Evolutionary conservation across 768 basidiomycete genomes (phyloP).

Genomic region (Clavaria fumosa): DNA sequence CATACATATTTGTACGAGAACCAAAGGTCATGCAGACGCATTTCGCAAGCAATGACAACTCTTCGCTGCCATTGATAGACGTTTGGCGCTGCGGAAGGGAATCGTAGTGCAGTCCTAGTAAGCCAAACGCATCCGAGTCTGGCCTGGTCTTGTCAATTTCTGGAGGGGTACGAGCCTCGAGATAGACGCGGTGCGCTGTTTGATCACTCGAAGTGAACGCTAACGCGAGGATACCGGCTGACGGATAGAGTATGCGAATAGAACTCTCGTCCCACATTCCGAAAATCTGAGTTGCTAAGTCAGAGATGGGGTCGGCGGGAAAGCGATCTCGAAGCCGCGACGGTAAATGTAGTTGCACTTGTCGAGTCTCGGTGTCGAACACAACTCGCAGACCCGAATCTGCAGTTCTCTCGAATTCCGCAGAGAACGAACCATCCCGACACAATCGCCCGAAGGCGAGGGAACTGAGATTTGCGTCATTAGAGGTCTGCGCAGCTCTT

Average conservation of each 20-base stretch:
- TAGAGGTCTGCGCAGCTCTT: conserved; percentile 12
- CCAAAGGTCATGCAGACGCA: conserved; percentile 18
- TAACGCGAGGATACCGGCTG: conserved; percentile 11
- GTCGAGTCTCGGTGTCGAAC: conserved; percentile 15
- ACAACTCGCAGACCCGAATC: conserved; percentile 19
- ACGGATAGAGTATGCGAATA: conserved; percentile 13
- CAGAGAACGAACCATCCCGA: conserved; percentile 18
- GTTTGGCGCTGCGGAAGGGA: conserved; percentile 10
- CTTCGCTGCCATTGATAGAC: conserved; percentile 13
- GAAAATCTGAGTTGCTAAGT: background rate
- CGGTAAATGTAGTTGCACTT: background rate
- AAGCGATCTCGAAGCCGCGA: background rate
- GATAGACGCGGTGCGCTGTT: conserved; percentile 15
- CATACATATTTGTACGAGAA: conserved; percentile 13
- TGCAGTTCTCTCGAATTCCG: conserved; percentile 9
- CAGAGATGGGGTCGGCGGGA: conserved; percentile 3
- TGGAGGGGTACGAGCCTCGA: conserved; percentile 21
- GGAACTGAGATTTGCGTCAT: conserved; percentile 12
- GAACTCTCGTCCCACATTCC: background rate
- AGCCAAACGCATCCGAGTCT: conserved; percentile 2
- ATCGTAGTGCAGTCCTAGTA: conserved; percentile 14
- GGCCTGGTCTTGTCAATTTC: conserved; percentile 6
- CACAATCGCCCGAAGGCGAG: conserved; percentile 23
- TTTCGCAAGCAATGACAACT: conserved; percentile 1
- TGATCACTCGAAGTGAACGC: too few species aligned